Conservation (phyloP, 768 basidiomycete genomes). For the Lactifluus rugatus region DNA sequence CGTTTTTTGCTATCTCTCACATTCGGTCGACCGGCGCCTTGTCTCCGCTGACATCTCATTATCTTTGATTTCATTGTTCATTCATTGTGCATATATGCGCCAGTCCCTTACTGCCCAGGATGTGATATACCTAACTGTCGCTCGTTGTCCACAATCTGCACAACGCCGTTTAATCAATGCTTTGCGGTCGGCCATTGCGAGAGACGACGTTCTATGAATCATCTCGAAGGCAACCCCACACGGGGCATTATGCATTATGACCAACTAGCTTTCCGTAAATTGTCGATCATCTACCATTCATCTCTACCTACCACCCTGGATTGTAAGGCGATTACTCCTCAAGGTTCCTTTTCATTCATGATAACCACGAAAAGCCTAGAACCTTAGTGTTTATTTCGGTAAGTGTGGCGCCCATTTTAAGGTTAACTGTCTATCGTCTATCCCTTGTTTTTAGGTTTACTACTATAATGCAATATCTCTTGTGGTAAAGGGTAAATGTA, state of each 20-base stretch:
- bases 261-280: slow-evolving; percentile 7
- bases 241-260: not conserved
- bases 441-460: slow-evolving; percentile 13
- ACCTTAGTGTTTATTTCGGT: slow-evolving; percentile 1
- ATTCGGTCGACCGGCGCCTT: not conserved
- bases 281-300: slow-evolving; percentile 6
- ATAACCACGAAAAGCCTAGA: slow-evolving; percentile 1
- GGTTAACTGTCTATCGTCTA: slow-evolving; percentile 8
- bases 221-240: not conserved
- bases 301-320: not conserved
- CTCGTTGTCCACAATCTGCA: not conserved
- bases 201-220: not conserved
- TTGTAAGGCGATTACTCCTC: not conserved
- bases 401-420: slow-evolving; percentile 1
- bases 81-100: slow-evolving; percentile 1
- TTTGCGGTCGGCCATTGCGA: not conserved
- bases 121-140: not conserved
- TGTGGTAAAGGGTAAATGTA: not conserved
- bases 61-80: not conserved
- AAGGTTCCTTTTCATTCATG: slow-evolving; percentile 1
- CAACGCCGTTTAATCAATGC: slow-evolving; percentile 16
- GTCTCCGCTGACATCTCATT: slow-evolving; percentile 1
- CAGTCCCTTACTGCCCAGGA: not conserved
- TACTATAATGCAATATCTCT: not conserved
- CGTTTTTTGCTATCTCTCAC: not conserved